phyloP scores from a whole-genome alignment of 1,139 yeast species.

The Ogataea hybrid region DNA sequence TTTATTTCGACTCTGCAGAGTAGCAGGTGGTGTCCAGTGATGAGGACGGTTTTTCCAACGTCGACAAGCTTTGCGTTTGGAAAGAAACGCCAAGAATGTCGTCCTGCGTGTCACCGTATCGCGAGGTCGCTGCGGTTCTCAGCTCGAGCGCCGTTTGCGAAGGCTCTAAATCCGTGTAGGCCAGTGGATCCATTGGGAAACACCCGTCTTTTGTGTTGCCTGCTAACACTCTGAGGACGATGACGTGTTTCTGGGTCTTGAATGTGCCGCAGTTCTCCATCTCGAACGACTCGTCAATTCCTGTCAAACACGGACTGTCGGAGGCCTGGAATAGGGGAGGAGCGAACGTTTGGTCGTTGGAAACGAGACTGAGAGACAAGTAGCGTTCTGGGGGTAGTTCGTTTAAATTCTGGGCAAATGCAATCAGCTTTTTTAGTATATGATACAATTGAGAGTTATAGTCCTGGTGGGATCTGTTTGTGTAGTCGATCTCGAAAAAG shows the following conservation, averaged over 20 bases:
- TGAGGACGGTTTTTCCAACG: background rate
- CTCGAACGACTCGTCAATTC: background rate
- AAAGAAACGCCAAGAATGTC: background rate
- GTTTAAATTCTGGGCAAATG: background rate
- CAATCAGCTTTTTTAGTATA: background rate
- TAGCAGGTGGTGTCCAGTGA: constrained; percentile 1
- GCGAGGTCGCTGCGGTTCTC: too few relatives aligned
- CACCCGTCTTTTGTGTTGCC: too few relatives aligned
- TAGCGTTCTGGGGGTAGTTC: background rate
- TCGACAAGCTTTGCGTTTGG: background rate
- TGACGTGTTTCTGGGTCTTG: background rate
- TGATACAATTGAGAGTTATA: background rate
- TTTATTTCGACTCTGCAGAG: constrained; percentile 2
- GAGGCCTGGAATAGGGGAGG: background rate
- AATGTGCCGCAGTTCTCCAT: background rate
- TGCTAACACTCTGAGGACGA: too few relatives aligned
- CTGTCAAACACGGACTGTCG: background rate
- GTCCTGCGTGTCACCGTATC: background rate
- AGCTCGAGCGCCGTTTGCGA: background rate
- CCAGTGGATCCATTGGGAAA: background rate
- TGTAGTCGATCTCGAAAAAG: constrained; percentile 44
- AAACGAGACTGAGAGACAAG: background rate
- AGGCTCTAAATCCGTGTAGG: background rate
- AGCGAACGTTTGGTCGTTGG: background rate
- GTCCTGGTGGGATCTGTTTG: background rate